Conservation (phyloP, 139 green algal species). For the Coelastrella sp. region DNA sequence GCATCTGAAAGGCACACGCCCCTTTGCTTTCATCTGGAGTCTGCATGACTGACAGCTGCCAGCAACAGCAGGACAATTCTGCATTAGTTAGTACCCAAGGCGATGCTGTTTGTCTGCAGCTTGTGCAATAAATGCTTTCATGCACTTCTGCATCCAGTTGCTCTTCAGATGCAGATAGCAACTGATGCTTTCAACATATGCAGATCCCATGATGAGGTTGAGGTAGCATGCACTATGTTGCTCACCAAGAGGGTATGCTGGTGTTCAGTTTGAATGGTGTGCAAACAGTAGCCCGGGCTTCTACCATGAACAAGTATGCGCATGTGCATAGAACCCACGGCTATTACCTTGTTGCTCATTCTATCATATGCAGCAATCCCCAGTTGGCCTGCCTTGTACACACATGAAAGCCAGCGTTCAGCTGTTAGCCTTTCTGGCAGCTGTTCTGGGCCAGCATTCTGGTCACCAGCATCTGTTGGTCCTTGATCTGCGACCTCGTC, state of each 20-base stretch:
- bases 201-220: no score
- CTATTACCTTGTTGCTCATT: slow-evolving; percentile 45
- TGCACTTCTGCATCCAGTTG: no score
- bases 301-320: background rate
- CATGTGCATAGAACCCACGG: background rate
- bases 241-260: no score
- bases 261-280: no score
- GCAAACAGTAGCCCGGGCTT: background rate
- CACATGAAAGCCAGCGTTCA: slow-evolving; percentile 9
- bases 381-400: slow-evolving; percentile 24
- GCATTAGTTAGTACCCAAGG: background rate
- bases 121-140: no score
- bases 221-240: no score
- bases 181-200: no score
- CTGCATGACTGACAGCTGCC: slow-evolving; percentile 57
- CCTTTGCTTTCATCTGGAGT: slow-evolving; percentile 50
- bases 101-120: no score
- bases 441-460: background rate
- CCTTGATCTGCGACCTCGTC: background rate
- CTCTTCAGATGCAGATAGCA: no score
- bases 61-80: background rate
- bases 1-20: slow-evolving; percentile 51
- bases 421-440: background rate
- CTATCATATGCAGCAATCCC: slow-evolving; percentile 53
- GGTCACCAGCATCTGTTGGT: background rate